These are phyloP conservation scores for Pseudogymnoascus sp. DNA, from an alignment of 2,329 filamentous ascomycete genomes.

Conservation along the genomic window DNA sequence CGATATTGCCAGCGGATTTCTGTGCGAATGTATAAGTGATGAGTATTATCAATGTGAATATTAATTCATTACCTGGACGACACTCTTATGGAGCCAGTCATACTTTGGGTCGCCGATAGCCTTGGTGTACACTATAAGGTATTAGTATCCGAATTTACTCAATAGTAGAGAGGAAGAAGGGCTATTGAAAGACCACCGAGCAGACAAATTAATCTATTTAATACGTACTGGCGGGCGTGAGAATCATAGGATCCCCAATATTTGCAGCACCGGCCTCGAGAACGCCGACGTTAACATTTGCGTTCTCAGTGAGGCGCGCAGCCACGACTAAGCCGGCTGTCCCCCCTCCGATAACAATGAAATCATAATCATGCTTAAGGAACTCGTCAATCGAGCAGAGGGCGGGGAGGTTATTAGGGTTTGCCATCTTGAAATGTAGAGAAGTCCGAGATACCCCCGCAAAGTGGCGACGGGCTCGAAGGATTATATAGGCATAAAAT, in stretches of 20 bases:
- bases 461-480: not conserved
- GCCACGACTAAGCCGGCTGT: conserved; percentile 36
- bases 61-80: conserved; percentile 12
- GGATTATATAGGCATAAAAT: not conserved
- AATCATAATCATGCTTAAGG: conserved; percentile 29
- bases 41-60: not conserved
- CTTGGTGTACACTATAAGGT: conserved; percentile 2
- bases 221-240: conserved; percentile 25
- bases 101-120: conserved; percentile 14
- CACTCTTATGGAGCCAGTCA: conserved; percentile 14
- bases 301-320: conserved; percentile 32
- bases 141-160: not conserved
- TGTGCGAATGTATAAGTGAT: not conserved
- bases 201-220: not conserved
- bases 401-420: not conserved
- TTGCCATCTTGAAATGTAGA: not conserved
- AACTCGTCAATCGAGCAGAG: conserved; percentile 13
- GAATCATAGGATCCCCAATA: conserved; percentile 28
- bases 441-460: not conserved
- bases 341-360: conserved; percentile 35
- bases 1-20: not conserved
- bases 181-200: not conserved
- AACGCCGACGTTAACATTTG: conserved; percentile 30
- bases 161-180: not conserved
- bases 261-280: conserved; percentile 33